Base-by-base conservation (phyloP, 345 rosid genomes). In the Eucalyptus lansdowneana region DNA sequence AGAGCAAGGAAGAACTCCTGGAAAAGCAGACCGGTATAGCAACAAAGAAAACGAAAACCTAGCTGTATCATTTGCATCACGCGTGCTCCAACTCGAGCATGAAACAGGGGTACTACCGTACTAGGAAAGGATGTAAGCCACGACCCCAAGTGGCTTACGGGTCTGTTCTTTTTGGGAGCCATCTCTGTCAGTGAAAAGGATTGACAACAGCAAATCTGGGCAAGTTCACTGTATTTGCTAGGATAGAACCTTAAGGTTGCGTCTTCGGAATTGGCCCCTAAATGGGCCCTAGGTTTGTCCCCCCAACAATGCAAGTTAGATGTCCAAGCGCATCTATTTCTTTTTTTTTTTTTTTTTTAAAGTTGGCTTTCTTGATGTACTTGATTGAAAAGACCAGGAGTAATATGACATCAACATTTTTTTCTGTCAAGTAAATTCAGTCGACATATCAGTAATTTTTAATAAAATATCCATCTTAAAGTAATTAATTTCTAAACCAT, bases 331-430 rank as follows among this genome's bases (percentile, higher is more conserved):
- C 13, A 17, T 69, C 44, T 16, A 17, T 16, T 17, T 9, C 3
- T 31, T 16, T 2, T 42, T 42, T 6, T 42, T 42, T 42, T 2
- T 6, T 16, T 1, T 7, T 14, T 14, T 13, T 13, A 4, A 69
- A 72, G 11, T 72, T 34, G 5, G 2, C 6, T 37, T 40, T 72
- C 25, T 37, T 37, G 2, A 76, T 40, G 24, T 21, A 76, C 2
- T 42, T 3, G 1, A 72, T 37, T 37, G 83, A 3, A 10, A 21
- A 76, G 29, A 76, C 1, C 3, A 6, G 0, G 15, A 4, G 11
- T 76, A 11, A 72, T 9, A 40, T 6, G 6, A 1, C 0, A 0
- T 22, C 9, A 7, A 8, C 15, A 21, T 19, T 76, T 0, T 37
- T 40, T 76, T 76, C 2, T 37, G 0, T 76, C 6, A 76, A 76